Evolutionary conservation across 768 basidiomycete species (phyloP).

Genomic region (Kwoniella sp.): DNA sequence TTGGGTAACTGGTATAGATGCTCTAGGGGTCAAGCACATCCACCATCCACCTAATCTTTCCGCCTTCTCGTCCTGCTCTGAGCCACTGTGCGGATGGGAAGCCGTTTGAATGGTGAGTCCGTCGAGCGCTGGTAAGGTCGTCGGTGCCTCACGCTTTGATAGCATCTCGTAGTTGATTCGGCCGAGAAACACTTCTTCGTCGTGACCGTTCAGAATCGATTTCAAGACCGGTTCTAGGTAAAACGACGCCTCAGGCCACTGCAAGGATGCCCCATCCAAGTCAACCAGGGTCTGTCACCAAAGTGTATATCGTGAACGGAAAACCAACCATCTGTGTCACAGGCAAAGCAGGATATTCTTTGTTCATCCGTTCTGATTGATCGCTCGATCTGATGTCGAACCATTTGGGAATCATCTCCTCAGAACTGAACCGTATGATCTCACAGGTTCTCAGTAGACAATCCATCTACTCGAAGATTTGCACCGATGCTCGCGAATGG

Average conservation of each 20-base stretch:
- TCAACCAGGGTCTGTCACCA: too few relatives aligned
- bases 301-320: not conserved
- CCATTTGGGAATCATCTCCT: conserved; percentile 88
- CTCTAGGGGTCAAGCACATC: conserved; percentile 6
- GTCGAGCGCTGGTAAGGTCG: conserved; percentile 12
- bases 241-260: conserved; percentile 29
- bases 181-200: conserved; percentile 5
- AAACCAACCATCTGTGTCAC: conserved; percentile 26
- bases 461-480: not conserved
- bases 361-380: not conserved
- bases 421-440: conserved; percentile 62
- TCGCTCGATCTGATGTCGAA: conserved; percentile 59
- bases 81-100: not conserved
- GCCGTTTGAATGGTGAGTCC: conserved; percentile 1
- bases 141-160: conserved; percentile 1
- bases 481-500: not conserved
- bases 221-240: conserved; percentile 17
- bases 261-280: too few relatives aligned
- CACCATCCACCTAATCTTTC: conserved; percentile 21
- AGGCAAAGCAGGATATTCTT: conserved; percentile 10
- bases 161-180: conserved; percentile 20
- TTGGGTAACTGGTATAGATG: too few relatives aligned
- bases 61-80: not conserved
- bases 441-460: not conserved
- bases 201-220: conserved; percentile 5